Conservation (phyloP, 2,329 filamentous ascomycete species). For the Cladobotryum mycophilum region DNA sequence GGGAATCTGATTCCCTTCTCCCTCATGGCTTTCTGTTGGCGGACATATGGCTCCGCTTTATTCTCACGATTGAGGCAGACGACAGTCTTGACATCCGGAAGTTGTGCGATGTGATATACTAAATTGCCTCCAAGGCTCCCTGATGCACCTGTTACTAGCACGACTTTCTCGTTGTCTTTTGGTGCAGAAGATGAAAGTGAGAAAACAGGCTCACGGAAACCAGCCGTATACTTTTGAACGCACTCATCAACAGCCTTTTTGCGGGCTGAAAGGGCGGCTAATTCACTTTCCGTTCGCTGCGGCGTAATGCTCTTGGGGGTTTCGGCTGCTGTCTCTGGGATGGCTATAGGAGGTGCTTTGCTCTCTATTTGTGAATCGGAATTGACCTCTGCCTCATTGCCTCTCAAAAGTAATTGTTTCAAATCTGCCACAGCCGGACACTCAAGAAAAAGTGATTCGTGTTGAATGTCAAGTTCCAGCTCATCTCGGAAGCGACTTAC, state of each 20-base stretch:
- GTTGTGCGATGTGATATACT: constrained; percentile 22
- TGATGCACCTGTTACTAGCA: constrained; percentile 34
- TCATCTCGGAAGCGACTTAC: constrained; percentile 51
- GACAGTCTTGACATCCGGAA: constrained; percentile 21
- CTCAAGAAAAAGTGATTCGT: constrained; percentile 45
- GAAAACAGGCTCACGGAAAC: neutral
- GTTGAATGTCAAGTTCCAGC: constrained; percentile 46
- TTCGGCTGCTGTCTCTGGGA: neutral
- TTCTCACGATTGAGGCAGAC: constrained; percentile 41
- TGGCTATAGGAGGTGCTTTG: neutral
- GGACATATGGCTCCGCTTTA: neutral
- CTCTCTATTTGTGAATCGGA: neutral
- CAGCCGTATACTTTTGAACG: constrained; percentile 3
- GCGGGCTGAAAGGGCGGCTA: neutral
- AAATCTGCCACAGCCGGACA: constrained; percentile 48
- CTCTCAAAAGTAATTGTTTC: constrained; percentile 26
- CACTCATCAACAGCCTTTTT: constrained; percentile 3
- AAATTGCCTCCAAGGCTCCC: constrained; percentile 35
- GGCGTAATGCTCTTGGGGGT: neutral
- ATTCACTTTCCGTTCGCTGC: neutral
- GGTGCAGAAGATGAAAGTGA: no score
- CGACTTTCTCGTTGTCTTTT: neutral
- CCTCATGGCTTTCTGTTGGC: constrained; percentile 5
- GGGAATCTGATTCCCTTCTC: constrained; percentile 4
- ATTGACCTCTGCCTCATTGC: neutral